Evolutionary conservation across 176 grass and related monocot species (phyloP).

Genomic region (Thalia dealbata): DNA sequence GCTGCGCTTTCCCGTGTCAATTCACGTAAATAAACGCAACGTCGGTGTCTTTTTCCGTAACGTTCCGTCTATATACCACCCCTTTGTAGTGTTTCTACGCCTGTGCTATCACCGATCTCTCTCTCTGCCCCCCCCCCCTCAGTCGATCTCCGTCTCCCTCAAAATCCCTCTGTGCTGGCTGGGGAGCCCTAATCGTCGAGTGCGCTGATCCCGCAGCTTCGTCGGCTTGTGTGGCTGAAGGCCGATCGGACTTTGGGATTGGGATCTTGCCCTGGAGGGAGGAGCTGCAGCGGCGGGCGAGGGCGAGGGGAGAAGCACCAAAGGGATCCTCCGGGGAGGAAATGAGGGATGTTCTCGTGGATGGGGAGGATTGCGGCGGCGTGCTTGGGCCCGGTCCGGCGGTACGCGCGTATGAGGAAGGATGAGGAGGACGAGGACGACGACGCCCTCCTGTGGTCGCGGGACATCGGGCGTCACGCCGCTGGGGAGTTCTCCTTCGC

Average conservation of each 20-base stretch:
- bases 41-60: neutral
- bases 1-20: neutral
- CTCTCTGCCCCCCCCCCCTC: neutral
- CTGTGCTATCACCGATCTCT: neutral
- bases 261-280: neutral
- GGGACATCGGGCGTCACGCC: conserved; percentile 58
- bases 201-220: neutral
- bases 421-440: conserved; percentile 50
- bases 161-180: neutral
- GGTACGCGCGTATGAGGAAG: conserved; percentile 73
- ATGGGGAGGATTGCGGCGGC: conserved; percentile 64
- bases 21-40: neutral
- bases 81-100: neutral
- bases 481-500: conserved; percentile 89
- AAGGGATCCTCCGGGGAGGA: conserved; percentile 34
- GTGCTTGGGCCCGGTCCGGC: conserved; percentile 85
- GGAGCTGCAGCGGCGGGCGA: neutral
- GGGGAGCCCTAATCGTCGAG: neutral
- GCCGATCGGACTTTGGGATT: neutral
- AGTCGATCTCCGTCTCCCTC: neutral
- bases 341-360: conserved; percentile 98
- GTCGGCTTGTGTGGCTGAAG: neutral
- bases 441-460: conserved; percentile 78
- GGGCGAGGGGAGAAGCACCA: neutral
- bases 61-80: neutral